Evolutionary conservation across 2,329 filamentous ascomycete genomes (phyloP).

Genomic region (Gaeumannomyces sp.): DNA sequence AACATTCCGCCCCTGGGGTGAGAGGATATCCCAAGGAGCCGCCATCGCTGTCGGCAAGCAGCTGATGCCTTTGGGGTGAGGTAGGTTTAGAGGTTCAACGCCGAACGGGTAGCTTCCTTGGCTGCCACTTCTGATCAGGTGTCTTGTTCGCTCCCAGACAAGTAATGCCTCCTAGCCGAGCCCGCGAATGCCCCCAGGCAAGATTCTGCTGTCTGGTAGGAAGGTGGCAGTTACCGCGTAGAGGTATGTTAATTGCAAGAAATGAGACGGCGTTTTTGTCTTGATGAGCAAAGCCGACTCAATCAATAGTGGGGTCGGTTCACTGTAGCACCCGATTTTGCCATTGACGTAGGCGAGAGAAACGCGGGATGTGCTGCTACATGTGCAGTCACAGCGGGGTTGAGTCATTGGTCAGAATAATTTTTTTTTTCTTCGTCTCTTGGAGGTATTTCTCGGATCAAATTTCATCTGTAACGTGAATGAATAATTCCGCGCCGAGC

Average conservation of each 20-base stretch:
- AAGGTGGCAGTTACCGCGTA: too few relatives aligned
- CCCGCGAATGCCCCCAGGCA: too few relatives aligned
- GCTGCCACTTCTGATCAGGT: neutral
- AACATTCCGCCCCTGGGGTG: constrained; percentile 31
- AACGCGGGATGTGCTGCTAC: neutral
- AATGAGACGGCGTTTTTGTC: too few relatives aligned
- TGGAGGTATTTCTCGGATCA: neutral
- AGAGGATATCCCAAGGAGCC: constrained; percentile 19
- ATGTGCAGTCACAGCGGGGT: neutral
- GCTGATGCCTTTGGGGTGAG: too few relatives aligned
- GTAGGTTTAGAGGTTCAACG: neutral
- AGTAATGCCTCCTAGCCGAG: too few relatives aligned
- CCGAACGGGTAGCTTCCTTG: too few relatives aligned
- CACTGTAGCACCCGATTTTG: neutral
- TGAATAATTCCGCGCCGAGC: neutral
- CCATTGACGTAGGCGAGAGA: neutral
- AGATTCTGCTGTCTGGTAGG: too few relatives aligned
- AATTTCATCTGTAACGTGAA: neutral
- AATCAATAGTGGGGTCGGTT: too few relatives aligned
- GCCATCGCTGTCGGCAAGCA: constrained; percentile 13
- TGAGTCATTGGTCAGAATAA: neutral
- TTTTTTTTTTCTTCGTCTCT: neutral
- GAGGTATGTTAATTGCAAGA: too few relatives aligned
- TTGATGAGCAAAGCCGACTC: too few relatives aligned
- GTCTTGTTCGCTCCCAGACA: too few relatives aligned